Evolutionary conservation across 208 protist species (phyloP).

Genomic region (Angomonas desouzai): DNA sequence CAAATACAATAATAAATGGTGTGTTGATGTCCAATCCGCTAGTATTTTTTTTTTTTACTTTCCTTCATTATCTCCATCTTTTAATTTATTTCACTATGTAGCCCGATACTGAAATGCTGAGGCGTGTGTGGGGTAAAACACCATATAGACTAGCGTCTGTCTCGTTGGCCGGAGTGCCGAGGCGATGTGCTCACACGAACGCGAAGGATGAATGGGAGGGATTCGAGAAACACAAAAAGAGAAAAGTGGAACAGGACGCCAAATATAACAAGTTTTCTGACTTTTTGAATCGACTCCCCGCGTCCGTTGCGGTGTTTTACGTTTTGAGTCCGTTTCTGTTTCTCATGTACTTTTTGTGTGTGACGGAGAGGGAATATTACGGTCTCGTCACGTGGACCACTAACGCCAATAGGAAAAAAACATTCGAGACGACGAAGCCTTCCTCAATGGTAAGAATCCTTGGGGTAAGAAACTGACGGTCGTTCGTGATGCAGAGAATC

Average conservation of each 20-base stretch:
- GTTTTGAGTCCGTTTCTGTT: neutral
- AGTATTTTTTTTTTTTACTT: neutral
- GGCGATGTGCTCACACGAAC: neutral
- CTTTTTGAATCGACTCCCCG: neutral
- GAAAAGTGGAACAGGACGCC: neutral
- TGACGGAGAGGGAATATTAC: slow-evolving; percentile 4
- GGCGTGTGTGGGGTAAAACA: too few species aligned
- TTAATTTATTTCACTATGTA: neutral
- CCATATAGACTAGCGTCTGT: too few species aligned
- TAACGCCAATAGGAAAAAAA: neutral
- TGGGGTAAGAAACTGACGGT: neutral
- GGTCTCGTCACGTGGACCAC: slow-evolving; percentile 1
- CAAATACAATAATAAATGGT: too few species aligned
- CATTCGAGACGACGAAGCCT: neutral
- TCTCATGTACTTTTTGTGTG: neutral
- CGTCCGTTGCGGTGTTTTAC: neutral
- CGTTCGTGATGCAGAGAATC: neutral
- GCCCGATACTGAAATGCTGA: too few species aligned
- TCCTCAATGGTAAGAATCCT: neutral
- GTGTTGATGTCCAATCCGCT: too few species aligned
- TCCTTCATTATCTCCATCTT: neutral
- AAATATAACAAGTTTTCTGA: neutral
- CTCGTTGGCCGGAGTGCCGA: too few species aligned
- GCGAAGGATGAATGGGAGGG: neutral
- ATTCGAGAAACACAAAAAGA: neutral